phyloP scores from a whole-genome alignment of 768 basidiomycete species.

The Suillus spraguei region DNA sequence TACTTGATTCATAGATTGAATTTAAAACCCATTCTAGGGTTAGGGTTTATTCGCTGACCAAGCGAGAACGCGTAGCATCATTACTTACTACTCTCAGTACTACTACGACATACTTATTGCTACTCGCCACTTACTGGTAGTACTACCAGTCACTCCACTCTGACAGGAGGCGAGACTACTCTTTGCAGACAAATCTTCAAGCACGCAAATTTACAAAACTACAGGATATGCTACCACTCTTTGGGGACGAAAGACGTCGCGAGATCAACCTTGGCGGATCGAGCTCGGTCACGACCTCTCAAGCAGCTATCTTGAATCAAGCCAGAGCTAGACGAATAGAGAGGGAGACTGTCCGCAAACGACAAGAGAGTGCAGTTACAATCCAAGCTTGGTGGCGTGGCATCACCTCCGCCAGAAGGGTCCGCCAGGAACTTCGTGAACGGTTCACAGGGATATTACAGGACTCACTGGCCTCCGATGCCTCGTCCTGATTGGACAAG shows the following conservation, averaged over 20 bases:
- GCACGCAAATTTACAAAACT: neutral
- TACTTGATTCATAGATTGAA: no score
- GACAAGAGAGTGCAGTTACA: slow-evolving; percentile 57
- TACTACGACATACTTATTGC: neutral
- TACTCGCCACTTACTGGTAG: neutral
- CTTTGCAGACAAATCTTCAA: neutral
- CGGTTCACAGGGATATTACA: slow-evolving; percentile 54
- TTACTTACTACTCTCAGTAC: neutral
- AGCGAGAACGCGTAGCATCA: slow-evolving; percentile 12
- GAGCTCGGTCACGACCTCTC: slow-evolving; percentile 45
- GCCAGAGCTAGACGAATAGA: slow-evolving; percentile 64
- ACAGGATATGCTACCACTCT: slow-evolving; percentile 43
- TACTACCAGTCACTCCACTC: neutral
- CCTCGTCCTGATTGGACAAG: slow-evolving; percentile 60
- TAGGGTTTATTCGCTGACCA: slow-evolving; percentile 21
- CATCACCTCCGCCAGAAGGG: slow-evolving; percentile 39
- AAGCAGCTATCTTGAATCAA: slow-evolving; percentile 59
- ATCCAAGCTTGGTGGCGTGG: slow-evolving; percentile 79
- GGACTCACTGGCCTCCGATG: slow-evolving; percentile 63
- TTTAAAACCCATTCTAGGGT: slow-evolving; percentile 14
- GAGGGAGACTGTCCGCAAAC: slow-evolving; percentile 54
- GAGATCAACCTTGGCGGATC: slow-evolving; percentile 80
- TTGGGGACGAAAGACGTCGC: slow-evolving; percentile 55
- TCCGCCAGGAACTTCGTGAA: slow-evolving; percentile 47
- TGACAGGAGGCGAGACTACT: neutral